Evolutionary conservation across 2,329 filamentous ascomycete genomes (phyloP).

Genomic region (Colletotrichum sansevieriae): DNA sequence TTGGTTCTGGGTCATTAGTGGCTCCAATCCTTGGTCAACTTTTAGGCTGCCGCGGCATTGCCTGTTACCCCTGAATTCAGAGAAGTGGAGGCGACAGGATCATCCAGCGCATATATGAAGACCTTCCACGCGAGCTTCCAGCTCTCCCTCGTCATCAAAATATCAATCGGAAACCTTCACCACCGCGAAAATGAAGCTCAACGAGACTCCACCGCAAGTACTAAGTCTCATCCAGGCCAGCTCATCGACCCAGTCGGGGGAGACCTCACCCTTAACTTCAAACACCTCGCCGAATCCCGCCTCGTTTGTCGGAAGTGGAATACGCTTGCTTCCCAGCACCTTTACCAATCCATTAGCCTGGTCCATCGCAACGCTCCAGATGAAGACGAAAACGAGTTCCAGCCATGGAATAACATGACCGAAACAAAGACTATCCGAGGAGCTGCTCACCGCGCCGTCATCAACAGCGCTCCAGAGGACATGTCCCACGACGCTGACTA

Average conservation of each 20-base stretch:
- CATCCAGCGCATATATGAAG: too few relatives aligned
- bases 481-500: background rate
- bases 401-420: constrained; percentile 17
- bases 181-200: background rate
- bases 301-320: constrained; percentile 43
- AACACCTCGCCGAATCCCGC: constrained; percentile 31
- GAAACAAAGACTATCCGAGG: constrained; percentile 7
- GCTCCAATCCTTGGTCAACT: too few relatives aligned
- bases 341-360: constrained; percentile 35
- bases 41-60: constrained; percentile 15
- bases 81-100: too few relatives aligned
- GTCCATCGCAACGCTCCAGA: background rate
- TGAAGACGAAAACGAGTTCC: constrained; percentile 8
- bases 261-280: background rate
- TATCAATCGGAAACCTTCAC: background rate
- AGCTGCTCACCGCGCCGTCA: constrained; percentile 38
- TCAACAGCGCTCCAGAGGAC: constrained; percentile 41
- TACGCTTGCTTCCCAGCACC: constrained; percentile 18
- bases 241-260: background rate
- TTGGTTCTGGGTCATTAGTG: too few relatives aligned
- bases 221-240: background rate
- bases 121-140: too few relatives aligned
- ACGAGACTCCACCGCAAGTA: background rate
- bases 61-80: background rate
- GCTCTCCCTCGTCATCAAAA: too few relatives aligned